Conservation (phyloP, 192 early-diverging fungal species). For the Coemansia sp. region DNA sequence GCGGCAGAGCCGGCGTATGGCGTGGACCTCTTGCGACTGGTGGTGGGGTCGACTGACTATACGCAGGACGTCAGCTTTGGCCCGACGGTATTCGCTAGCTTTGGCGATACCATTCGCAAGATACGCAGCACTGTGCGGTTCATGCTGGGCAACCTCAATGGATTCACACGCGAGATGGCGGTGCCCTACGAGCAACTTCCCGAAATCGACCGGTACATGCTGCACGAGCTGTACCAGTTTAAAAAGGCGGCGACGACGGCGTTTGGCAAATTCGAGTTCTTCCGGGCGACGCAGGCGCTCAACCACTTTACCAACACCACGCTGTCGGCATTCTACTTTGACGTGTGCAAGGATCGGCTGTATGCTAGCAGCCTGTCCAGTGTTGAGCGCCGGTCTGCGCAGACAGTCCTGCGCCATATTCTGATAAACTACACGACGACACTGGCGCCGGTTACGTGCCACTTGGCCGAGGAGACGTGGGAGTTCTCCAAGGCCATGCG, state of each 20-base stretch:
- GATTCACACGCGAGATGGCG: constrained; percentile 47
- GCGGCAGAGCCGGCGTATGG: constrained; percentile 73
- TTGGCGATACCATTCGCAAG: constrained; percentile 70
- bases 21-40: constrained; percentile 70
- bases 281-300: constrained; percentile 62
- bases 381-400: constrained; percentile 58
- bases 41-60: constrained; percentile 76
- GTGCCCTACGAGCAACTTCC: constrained; percentile 58
- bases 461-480: constrained; percentile 74
- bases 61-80: constrained; percentile 73
- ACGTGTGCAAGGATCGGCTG: constrained; percentile 75
- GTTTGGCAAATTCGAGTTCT: constrained; percentile 65
- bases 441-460: constrained; percentile 66
- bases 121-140: constrained; percentile 74
- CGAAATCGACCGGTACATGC: constrained; percentile 50
- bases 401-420: constrained; percentile 65
- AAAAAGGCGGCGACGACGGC: constrained; percentile 54
- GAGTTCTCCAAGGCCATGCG: constrained; percentile 57
- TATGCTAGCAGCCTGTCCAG: constrained; percentile 58
- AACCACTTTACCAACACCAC: constrained; percentile 66
- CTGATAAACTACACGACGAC: constrained; percentile 61
- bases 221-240: constrained; percentile 67
- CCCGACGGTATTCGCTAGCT: constrained; percentile 60
- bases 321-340: constrained; percentile 79
- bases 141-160: constrained; percentile 73